Evolutionary conservation across 768 basidiomycete genomes (phyloP), one percentile per base, ranked within the genome.

Genomic region (Hebeloma cylindrosporum): DNA sequence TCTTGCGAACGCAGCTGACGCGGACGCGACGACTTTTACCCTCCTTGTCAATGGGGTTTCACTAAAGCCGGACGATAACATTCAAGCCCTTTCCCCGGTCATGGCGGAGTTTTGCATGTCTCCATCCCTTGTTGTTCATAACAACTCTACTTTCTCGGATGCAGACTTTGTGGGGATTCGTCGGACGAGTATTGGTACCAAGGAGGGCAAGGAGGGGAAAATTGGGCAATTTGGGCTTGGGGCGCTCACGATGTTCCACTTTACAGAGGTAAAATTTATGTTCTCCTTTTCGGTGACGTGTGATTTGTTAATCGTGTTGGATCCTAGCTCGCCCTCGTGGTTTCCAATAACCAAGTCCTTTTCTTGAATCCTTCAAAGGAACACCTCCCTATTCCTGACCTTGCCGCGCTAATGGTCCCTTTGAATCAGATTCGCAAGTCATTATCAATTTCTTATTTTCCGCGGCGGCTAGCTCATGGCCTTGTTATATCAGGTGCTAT

Each of bases 191-290:
- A 54, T 66, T 13, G 77, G 78, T 3, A 72, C 74, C 0, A 79
- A 80, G 48, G 48, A 53, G 11, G 61, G 50, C 1, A 54, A 54
- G 16, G 47, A 39, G 1, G 68, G 68, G 42, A 70, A 68, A 1
- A 78, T 79, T 28, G 78, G 78, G 0, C 69, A 71, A 41, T 79
- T 77, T 57, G 79, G 79, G 4, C 60, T 73, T 6, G 79, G 79
- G 5, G 73, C 72, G 10, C 60, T 79, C 3, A 71, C 75, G 0
- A 73, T 78, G 67, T 80, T 72, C 45, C 74, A 78, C 48, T 69
- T 78, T 40, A 69, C 73, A 0, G 77, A 79, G 59, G 77, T 77
- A 38, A 39, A n/a, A 64, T 37, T 8, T 18, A 3, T 9, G 32
- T 8, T 17, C 8, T 26, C 31, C 27, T 16, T 43, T 25, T 9